These are phyloP conservation scores for Lippia alba DNA, from an alignment of 305 asterid species.

Conservation along the genomic window DNA sequence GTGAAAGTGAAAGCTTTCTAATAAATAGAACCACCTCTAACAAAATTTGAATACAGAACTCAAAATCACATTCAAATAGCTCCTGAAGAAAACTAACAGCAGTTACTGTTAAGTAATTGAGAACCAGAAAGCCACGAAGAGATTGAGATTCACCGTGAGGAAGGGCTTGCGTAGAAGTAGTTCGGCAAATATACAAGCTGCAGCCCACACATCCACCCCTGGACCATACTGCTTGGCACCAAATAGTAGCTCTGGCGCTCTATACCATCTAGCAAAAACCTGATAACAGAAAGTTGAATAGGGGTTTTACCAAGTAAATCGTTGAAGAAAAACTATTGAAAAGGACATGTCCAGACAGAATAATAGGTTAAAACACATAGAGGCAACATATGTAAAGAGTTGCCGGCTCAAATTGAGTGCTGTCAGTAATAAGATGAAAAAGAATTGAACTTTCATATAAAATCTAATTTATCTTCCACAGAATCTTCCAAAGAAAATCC, in stretches of 20 bases:
- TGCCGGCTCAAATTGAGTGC: neutral
- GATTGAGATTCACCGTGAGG: conserved; percentile 68
- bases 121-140: conserved; percentile 26
- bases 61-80: conserved; percentile 2
- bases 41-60: neutral
- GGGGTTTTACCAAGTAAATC: neutral
- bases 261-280: conserved; percentile 99
- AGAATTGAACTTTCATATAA: neutral
- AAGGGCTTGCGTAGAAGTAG: conserved; percentile 91
- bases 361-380: neutral
- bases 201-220: conserved; percentile 99
- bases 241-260: conserved; percentile 97
- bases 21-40: neutral
- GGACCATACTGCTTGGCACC: conserved; percentile 99
- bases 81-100: conserved; percentile 1
- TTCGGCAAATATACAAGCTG: conserved; percentile 99
- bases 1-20: conserved; percentile 1
- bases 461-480: neutral
- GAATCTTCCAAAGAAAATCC: neutral
- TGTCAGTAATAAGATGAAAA: neutral
- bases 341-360: neutral
- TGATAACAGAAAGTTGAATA: conserved; percentile 32
- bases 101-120: conserved; percentile 1
- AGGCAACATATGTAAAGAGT: conserved; percentile 7
- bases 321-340: neutral